phyloP scores from a whole-genome alignment of 768 basidiomycete genomes.

The Paxillus rubicundulus region DNA sequence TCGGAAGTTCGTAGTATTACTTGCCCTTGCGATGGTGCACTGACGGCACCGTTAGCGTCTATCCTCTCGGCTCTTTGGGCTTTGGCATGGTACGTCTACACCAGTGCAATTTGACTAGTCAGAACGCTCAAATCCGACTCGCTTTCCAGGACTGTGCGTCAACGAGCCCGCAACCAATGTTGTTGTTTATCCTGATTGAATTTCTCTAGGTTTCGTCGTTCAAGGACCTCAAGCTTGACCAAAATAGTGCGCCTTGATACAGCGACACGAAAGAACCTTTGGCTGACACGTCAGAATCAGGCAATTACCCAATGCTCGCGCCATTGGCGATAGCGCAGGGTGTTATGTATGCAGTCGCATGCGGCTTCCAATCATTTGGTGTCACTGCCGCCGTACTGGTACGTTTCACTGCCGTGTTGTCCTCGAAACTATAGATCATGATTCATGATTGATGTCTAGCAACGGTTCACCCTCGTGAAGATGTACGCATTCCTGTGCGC shows the following conservation, averaged over 20 bases:
- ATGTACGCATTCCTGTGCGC: constrained; percentile 54
- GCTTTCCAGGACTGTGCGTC: constrained; percentile 22
- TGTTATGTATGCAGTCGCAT: constrained; percentile 48
- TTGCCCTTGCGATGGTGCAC: neutral
- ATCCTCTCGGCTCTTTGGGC: constrained; percentile 56
- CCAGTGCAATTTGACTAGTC: neutral
- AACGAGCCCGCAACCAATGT: neutral
- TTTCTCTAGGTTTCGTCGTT: constrained; percentile 57
- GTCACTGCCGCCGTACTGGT: constrained; percentile 50
- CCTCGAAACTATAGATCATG: neutral
- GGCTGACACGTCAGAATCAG: constrained; percentile 27
- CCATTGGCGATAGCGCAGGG: constrained; percentile 61
- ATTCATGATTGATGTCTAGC: constrained; percentile 35
- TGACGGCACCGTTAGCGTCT: constrained; percentile 29
- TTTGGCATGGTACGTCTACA: constrained; percentile 54
- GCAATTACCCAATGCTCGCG: constrained; percentile 44
- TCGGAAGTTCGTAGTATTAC: constrained; percentile 37
- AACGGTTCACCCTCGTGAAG: constrained; percentile 52
- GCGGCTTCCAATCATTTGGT: constrained; percentile 56
- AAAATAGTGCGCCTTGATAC: constrained; percentile 41
- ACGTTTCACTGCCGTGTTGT: constrained; percentile 20
- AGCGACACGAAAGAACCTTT: neutral
- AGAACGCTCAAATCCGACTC: neutral
- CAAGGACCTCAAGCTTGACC: constrained; percentile 47
- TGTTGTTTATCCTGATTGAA: neutral